phyloP scores from a whole-genome alignment of 2,329 filamentous ascomycete species.

The Phyllosticta citribraziliensis region DNA sequence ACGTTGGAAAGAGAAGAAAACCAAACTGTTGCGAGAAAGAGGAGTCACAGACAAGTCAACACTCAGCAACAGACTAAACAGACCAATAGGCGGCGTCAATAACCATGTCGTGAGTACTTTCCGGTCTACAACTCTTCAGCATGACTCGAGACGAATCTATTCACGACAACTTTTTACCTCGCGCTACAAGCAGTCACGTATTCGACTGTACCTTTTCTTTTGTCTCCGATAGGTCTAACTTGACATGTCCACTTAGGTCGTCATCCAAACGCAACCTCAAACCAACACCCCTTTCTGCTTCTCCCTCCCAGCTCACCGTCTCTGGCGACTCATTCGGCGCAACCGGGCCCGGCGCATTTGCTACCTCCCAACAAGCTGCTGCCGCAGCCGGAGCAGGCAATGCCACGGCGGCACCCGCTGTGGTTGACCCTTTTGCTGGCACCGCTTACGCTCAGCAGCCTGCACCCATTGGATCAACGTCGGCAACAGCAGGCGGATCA shows the following conservation, averaged over 20 bases:
- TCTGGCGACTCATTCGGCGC: constrained; percentile 13
- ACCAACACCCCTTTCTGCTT: constrained; percentile 30
- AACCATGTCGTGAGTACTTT: constrained; percentile 8
- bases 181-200: neutral
- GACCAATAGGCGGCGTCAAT: neutral
- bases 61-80: neutral
- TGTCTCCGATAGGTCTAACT: neutral
- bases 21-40: neutral
- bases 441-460: constrained; percentile 2
- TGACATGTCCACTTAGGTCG: neutral
- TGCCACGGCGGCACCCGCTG: constrained; percentile 14
- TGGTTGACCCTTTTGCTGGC: constrained; percentile 1
- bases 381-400: neutral
- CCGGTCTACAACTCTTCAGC: neutral
- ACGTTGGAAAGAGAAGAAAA: neutral
- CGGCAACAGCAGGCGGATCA: neutral
- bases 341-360: neutral
- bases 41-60: neutral
- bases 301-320: constrained; percentile 26
- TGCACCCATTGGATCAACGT: neutral
- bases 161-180: neutral
- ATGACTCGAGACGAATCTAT: neutral
- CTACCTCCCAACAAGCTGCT: neutral
- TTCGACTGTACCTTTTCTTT: neutral
- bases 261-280: constrained; percentile 34